Evolutionary conservation across 1,284 basidiomycete species (phyloP), one percentile per base, ranked within the genome.

Genomic region (Rhodotorula sp.): DNA sequence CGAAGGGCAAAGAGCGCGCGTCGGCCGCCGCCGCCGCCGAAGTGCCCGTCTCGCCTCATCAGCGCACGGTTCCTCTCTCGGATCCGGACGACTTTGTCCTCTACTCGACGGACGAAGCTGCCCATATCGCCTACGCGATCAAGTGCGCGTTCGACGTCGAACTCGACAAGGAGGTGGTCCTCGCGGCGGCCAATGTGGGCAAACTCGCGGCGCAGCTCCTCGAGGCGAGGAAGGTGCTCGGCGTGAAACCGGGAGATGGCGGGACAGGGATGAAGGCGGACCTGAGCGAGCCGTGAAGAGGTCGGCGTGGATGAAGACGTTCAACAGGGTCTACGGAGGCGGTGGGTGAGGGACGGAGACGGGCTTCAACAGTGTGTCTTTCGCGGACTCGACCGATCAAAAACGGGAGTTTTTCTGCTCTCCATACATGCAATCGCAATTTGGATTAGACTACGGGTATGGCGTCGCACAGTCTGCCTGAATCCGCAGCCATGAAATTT

Each of bases 41-140:
- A 18, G 21, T 20, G 20, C 23, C 34, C 12, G 3, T 15, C 14
- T 34, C 48, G 60, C 29, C 56, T 7, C 26, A 43, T 16, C 26
- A 26, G 51, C 56, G 63, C 2, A 16, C 63, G 12, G 46, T 58
- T 7, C 47, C 34, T 14, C 57, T 58, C 46, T 77, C 46, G 69
- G 91, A 96, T 79, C 87, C 88, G 0, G 94, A 98, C 79, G 94
- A 98, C 82, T 98, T 99, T 81, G 87, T 88, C 58, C 93, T 99
- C 83, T 97, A 94, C 92, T 90, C 90, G 5, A 88, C 91, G 76
- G 84, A 85, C 56, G 95, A 99, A 81, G 96, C 95, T 39, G 89
- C 88, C 81, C 87, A 91, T 60, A 97, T 99, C 77, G 90, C 90
- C 56, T 82, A 84, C 29, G 89, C 88, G 29, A 89, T 96, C 74